These are phyloP conservation scores for Yamadazyma triangularis DNA, from an alignment of 1,139 yeast species.

Conservation along the genomic window DNA sequence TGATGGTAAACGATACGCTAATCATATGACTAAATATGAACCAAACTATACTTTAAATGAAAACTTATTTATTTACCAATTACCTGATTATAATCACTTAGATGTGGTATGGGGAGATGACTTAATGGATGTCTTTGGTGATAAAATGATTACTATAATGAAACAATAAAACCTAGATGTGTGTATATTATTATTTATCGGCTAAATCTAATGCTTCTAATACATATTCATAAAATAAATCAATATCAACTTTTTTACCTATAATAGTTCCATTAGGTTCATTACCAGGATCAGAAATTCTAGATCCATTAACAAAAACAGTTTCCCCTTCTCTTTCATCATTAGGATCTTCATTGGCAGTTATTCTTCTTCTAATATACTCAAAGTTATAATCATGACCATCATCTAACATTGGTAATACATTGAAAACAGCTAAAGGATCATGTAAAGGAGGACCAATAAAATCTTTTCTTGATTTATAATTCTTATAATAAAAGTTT, in stretches of 20 bases:
- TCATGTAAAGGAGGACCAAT: slow-evolving; percentile 80
- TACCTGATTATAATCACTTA: slow-evolving; percentile 50
- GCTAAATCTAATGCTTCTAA: slow-evolving; percentile 11
- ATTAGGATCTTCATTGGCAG: slow-evolving; percentile 17
- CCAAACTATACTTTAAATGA: slow-evolving; percentile 32
- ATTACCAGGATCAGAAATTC: slow-evolving; percentile 19
- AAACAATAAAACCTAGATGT: neutral
- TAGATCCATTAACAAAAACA: slow-evolving; percentile 22
- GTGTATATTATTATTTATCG: slow-evolving; percentile 3
- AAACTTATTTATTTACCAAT: slow-evolving; percentile 31
- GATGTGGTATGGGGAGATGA: slow-evolving; percentile 59
- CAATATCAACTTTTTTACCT: slow-evolving; percentile 40
- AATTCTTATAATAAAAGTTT: slow-evolving; percentile 45
- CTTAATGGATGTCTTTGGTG: slow-evolving; percentile 30
- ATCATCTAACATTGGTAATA: slow-evolving; percentile 41
- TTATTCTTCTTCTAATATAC: slow-evolving; percentile 18
- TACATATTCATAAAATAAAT: slow-evolving; percentile 32
- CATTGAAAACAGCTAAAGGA: slow-evolving; percentile 64
- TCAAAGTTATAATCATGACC: slow-evolving; percentile 24
- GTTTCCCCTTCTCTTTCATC: slow-evolving; percentile 35
- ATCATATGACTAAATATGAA: slow-evolving; percentile 52
- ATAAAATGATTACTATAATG: slow-evolving; percentile 3
- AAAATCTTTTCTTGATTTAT: slow-evolving; percentile 15
- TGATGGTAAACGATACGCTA: slow-evolving; percentile 52
- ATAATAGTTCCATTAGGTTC: slow-evolving; percentile 41